Evolutionary conservation across 495 filamentous ascomycete species (phyloP).

Genomic region (Hypoxylon cercidicola): DNA sequence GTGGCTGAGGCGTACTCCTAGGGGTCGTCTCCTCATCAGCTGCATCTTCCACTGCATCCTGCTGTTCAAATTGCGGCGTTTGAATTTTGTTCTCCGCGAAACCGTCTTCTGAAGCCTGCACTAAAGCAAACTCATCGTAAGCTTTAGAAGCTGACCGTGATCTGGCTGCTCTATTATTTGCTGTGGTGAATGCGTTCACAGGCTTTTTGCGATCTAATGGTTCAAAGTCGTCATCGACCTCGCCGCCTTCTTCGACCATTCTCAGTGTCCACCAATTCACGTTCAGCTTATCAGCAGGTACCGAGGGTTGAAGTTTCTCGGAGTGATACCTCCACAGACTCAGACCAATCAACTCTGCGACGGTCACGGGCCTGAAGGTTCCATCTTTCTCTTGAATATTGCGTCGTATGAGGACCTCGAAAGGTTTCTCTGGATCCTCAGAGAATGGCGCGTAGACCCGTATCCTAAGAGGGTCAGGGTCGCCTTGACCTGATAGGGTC

Average conservation of each 20-base stretch:
- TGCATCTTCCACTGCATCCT: slow-evolving; percentile 52
- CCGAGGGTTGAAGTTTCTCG: slow-evolving; percentile 77
- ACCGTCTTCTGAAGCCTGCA: slow-evolving; percentile 79
- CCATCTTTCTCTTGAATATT: slow-evolving; percentile 77
- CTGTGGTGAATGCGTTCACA: slow-evolving; percentile 87
- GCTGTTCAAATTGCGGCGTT: slow-evolving; percentile 73
- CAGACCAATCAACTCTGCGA: slow-evolving; percentile 90
- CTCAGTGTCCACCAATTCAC: slow-evolving; percentile 92
- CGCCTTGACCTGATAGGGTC: slow-evolving; percentile 85
- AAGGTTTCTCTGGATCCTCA: slow-evolving; percentile 70
- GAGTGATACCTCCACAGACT: slow-evolving; percentile 88
- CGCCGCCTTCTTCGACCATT: slow-evolving; percentile 88
- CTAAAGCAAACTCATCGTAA: slow-evolving; percentile 93
- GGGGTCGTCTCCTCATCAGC: slow-evolving; percentile 53
- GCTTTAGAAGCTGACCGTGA: slow-evolving; percentile 80
- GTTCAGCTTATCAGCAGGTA: slow-evolving; percentile 75
- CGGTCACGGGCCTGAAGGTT: slow-evolving; percentile 73
- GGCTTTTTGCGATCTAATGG: slow-evolving; percentile 81
- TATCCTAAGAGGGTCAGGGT: slow-evolving; percentile 81
- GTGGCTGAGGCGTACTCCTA: slow-evolving; percentile 57
- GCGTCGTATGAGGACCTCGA: slow-evolving; percentile 81
- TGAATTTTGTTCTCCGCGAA: slow-evolving; percentile 79
- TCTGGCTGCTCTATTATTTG: slow-evolving; percentile 79
- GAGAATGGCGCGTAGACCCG: slow-evolving; percentile 91
- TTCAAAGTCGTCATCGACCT: slow-evolving; percentile 96